Conservation (phyloP, 768 basidiomycete genomes). For the Lanmaoa pseudosensibilis region DNA sequence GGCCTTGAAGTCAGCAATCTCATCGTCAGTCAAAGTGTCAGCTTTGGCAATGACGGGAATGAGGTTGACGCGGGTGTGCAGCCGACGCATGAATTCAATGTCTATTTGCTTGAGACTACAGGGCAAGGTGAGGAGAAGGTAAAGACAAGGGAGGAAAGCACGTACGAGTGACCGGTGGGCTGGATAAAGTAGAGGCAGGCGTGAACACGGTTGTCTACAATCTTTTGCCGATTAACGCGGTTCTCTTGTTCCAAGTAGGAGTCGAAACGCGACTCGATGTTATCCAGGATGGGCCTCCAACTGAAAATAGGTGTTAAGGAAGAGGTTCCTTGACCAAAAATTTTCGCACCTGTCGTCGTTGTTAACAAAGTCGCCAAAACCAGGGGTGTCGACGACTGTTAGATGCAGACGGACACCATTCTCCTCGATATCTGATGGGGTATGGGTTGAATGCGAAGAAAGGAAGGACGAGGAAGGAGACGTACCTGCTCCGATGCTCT, state of each 20-base stretch:
- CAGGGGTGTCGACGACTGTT: constrained; percentile 99
- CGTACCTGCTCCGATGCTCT: constrained; percentile 96
- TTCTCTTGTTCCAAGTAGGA: constrained; percentile 98
- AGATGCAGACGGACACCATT: constrained; percentile 94
- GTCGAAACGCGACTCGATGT: constrained; percentile 97
- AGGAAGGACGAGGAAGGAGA: not conserved
- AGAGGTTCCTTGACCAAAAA: constrained; percentile 10
- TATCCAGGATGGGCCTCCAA: constrained; percentile 98
- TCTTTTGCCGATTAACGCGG: constrained; percentile 91
- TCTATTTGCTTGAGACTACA: constrained; percentile 93
- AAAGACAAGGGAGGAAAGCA: not conserved
- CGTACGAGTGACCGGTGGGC: constrained; percentile 96
- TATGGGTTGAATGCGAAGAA: constrained; percentile 15
- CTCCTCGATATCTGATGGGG: constrained; percentile 90
- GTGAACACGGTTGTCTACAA: constrained; percentile 96
- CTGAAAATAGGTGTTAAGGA: constrained; percentile 42
- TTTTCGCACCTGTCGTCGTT: constrained; percentile 87
- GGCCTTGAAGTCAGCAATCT: constrained; percentile 89
- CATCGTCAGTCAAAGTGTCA: constrained; percentile 96
- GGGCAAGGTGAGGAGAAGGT: not conserved
- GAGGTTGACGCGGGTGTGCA: constrained; percentile 96
- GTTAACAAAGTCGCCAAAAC: constrained; percentile 99
- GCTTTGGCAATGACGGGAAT: constrained; percentile 99
- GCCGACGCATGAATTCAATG: constrained; percentile 97
- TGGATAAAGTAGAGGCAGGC: constrained; percentile 99